Conservation (phyloP, 1,284 basidiomycete genomes). For the Hemileia vastatrix region DNA sequence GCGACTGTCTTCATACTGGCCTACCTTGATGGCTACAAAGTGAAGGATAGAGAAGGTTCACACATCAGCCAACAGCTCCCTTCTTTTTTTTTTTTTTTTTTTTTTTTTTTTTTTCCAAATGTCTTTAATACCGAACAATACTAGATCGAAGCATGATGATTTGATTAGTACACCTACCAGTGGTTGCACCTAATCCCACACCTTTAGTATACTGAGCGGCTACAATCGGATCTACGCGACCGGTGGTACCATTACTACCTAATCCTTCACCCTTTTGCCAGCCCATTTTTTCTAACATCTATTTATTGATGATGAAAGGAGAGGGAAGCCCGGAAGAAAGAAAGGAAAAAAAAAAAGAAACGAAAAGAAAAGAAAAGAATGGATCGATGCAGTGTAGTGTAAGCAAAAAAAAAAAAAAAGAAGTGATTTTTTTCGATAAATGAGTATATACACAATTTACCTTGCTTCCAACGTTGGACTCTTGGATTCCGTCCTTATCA, state of each 20-base stretch:
- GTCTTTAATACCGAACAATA: too few relatives aligned
- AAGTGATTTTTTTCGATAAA: constrained; percentile 48
- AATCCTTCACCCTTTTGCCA: constrained; percentile 83
- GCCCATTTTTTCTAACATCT: constrained; percentile 47
- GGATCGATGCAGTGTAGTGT: constrained; percentile 63
- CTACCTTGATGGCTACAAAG: constrained; percentile 1
- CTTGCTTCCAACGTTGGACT: constrained; percentile 26
- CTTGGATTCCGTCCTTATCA: constrained; percentile 36
- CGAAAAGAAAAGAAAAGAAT: constrained; percentile 50
- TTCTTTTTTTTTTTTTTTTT: too few relatives aligned
- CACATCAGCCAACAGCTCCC: too few relatives aligned
- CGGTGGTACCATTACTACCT: constrained; percentile 67
- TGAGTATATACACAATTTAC: constrained; percentile 54
- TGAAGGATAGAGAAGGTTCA: too few relatives aligned
- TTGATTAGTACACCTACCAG: constrained; percentile 49
- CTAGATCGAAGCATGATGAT: too few relatives aligned
- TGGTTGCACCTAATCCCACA: constrained; percentile 74
- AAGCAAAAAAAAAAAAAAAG: constrained; percentile 56
- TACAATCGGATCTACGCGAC: constrained; percentile 72
- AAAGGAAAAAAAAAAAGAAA: not conserved
- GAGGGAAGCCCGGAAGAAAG: not conserved
- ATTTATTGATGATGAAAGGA: not conserved
- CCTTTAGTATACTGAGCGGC: constrained; percentile 75
- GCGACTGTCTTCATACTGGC: constrained; percentile 10
- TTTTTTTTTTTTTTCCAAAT: too few relatives aligned